Base-by-base conservation (phyloP, 2,329 filamentous ascomycete genomes). In the Diaporthe citri region DNA sequence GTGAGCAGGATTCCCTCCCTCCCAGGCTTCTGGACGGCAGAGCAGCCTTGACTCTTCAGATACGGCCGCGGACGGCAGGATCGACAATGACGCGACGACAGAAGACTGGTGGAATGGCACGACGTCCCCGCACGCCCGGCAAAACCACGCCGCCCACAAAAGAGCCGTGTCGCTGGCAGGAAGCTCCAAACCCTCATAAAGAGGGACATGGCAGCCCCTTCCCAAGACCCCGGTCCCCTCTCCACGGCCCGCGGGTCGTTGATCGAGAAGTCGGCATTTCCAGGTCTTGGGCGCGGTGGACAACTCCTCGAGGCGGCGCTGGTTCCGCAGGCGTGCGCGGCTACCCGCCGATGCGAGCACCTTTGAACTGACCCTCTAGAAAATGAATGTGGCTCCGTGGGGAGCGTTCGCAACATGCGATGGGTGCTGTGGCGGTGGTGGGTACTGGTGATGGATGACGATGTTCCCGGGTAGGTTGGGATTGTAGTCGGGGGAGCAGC, bases 321-420 rank as follows among this genome's bases (percentile, higher is more conserved):
- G 64, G 41, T 39, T 59, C 60, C 52, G 72, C 62, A 59, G 36
- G 62, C 62, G 55, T 60, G 62, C 72, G 59, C 72, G 62, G 72
- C 72, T 74, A 56, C 72, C 59, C 72, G 72, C 72, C 52, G 34
- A 34, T 69, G 72, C 71, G 57, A 66, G 62, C 28, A 74, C 72
- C 72, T 74, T 73, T 74, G 72, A 74, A 74, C 72, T 74, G 60
- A 74, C 72, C 72, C 60, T 73, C 46, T 74, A 55, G 46, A 52
- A 20, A 9, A 13, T 73, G 46, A 20, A 28, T 25, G 41, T 7
- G 28, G 46, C 64, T 67, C 64, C 12, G 64, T 28, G 22, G 34
- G n/a, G 46, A 52, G 46, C 64, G 31, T 31, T 39, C n/a, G 64
- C 64, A 15, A 20, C 64, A 67, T 67, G 46, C 48, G 34, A 52